These are phyloP conservation scores for Fomitopsis serialis DNA, from an alignment of 768 basidiomycete genomes.

Conservation along the genomic window DNA sequence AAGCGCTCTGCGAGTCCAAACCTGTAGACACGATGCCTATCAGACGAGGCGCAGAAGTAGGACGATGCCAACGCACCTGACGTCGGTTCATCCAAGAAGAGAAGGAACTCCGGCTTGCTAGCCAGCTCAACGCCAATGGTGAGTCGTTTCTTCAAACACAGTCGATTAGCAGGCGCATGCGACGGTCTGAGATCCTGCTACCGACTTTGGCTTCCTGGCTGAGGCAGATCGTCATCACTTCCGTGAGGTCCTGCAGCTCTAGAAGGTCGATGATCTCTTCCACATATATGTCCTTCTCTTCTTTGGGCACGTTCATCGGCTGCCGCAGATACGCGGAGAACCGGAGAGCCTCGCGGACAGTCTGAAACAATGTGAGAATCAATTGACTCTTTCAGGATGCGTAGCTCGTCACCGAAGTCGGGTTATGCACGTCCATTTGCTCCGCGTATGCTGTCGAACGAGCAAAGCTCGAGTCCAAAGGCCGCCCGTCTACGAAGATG, in stretches of 20 bases:
- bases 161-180: too few species aligned
- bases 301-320: conserved; percentile 55
- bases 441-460: conserved; percentile 81
- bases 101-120: conserved; percentile 78
- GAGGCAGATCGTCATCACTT: conserved; percentile 72
- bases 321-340: conserved; percentile 86
- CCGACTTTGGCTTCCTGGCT: conserved; percentile 64
- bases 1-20: conserved; percentile 63
- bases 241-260: conserved; percentile 78
- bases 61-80: too few species aligned
- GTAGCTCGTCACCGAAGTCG: too few species aligned
- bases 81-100: conserved; percentile 59
- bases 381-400: too few species aligned
- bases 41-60: too few species aligned
- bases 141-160: conserved; percentile 77
- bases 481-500: conserved; percentile 59
- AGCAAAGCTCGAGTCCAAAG: conserved; percentile 49
- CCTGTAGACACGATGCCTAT: too few species aligned
- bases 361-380: too few species aligned
- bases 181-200: too few species aligned
- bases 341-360: conserved; percentile 80
- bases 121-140: conserved; percentile 92
- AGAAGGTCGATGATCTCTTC: conserved; percentile 81
- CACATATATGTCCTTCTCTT: conserved; percentile 76
- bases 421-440: conserved; percentile 85